Evolutionary conservation across 2,329 filamentous ascomycete species (phyloP).

Genomic region (Sarocladium brachiariae): DNA sequence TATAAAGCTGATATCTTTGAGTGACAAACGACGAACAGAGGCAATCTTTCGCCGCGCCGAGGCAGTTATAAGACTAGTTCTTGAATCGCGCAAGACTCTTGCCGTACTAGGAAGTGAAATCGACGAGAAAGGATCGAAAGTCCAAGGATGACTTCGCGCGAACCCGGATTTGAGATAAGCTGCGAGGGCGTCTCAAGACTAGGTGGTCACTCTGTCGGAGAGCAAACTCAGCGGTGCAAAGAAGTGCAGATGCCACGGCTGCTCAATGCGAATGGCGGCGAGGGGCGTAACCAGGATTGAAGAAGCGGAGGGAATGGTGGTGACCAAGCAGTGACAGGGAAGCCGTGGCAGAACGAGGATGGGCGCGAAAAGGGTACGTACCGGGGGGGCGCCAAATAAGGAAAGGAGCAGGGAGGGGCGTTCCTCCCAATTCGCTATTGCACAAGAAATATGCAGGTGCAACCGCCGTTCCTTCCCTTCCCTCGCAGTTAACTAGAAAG

Average conservation of each 20-base stretch:
- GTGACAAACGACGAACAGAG: too few relatives aligned
- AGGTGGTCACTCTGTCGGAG: neutral
- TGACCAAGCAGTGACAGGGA: neutral
- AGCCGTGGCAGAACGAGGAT: neutral
- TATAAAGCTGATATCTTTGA: neutral
- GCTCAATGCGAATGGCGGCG: neutral
- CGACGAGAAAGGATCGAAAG: neutral
- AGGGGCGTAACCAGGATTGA: neutral
- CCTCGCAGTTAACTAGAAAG: too few relatives aligned
- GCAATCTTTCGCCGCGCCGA: too few relatives aligned
- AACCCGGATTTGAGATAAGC: neutral
- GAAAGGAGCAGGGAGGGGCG: slow-evolving; percentile 9
- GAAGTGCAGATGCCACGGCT: neutral
- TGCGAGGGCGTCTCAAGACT: too few relatives aligned
- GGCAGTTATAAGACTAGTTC: neutral
- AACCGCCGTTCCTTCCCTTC: neutral
- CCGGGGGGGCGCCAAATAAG: slow-evolving; percentile 8
- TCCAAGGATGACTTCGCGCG: neutral
- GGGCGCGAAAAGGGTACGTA: slow-evolving; percentile 10
- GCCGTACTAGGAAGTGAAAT: neutral
- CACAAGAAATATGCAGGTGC: slow-evolving; percentile 8
- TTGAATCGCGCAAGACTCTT: neutral
- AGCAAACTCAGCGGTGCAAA: neutral
- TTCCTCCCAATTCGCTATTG: slow-evolving; percentile 8
- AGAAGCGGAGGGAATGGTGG: neutral